Base-by-base conservation (phyloP, 345 rosid species). In the Populus davidiana region DNA sequence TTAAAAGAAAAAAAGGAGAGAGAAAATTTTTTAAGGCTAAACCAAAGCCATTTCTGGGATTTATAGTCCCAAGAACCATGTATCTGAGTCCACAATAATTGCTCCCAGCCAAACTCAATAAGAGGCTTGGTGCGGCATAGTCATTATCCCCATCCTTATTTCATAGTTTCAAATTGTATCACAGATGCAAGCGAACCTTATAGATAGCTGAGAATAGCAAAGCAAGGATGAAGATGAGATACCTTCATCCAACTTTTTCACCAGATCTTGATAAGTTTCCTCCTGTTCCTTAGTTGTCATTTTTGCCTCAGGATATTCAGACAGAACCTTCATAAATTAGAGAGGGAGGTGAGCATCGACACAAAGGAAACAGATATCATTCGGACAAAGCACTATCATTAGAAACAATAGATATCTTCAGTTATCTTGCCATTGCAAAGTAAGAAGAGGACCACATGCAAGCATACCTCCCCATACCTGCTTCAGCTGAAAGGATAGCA, bases 401-500 rank as follows among this genome's bases (percentile, higher is more conserved):
- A 50, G 11, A 73, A 68, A 68, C 52, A 66, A 39, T 23, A 54
- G 21, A 27, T 17, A 72, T 78, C 3, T 27, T 33, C 14, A 49
- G 17, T 67, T 68, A 61, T 47, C 52, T 47, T 47, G 52, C 25
- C 31, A 64, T 67, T 31, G 23, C 9, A 29, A 82, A 73, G 66
- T 69, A 75, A 72, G 23, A 27, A 69, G 54, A 73, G 79, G 78
- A 64, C 81, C 31, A 76, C 63, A 81, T 41, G 72, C 77, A 68
- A 79, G 86, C 94, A 79, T 91, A 89, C 96, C 91, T 88, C 91
- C 83, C 90, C 92, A 79, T 93, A 96, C 99, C 99, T 92, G 94
- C 94, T 93, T 96, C 92, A 96, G 84, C 87, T 89, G 86, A 85
- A 81, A 93, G 69, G 94, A 96, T 49, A 96, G 83, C 84, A 85